Percentiles rank a stretch among this genome's conserved stretches.
phyloP scores from a whole-genome alignment of 768 basidiomycete species.

The Suillus plorans region DNA sequence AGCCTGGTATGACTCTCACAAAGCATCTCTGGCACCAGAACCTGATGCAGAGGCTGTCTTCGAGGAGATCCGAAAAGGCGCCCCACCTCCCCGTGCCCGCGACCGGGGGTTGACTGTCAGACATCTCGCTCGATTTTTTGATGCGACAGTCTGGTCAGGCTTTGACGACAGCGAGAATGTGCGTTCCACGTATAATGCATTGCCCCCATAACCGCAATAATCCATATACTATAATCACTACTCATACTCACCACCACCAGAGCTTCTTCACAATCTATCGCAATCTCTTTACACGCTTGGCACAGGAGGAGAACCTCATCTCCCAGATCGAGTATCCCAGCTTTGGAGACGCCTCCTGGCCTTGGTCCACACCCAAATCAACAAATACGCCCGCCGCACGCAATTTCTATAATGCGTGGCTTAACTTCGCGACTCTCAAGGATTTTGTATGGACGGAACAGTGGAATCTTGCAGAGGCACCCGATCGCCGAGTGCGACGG shows the following conservation, averaged over 20 bases:
- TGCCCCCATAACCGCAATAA: slow-evolving; percentile 4
- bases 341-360: slow-evolving; percentile 79
- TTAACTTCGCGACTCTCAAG: slow-evolving; percentile 83
- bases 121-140: slow-evolving; percentile 85
- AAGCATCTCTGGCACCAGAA: slow-evolving; percentile 73
- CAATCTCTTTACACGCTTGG: slow-evolving; percentile 80
- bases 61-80: slow-evolving; percentile 79
- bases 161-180: slow-evolving; percentile 67
- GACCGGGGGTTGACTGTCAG: slow-evolving; percentile 79
- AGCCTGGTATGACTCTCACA: slow-evolving; percentile 97
- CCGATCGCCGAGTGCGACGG: slow-evolving; percentile 83
- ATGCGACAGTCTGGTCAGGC: slow-evolving; percentile 62
- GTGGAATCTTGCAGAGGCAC: slow-evolving; percentile 83
- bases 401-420: slow-evolving; percentile 84
- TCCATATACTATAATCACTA: background rate
- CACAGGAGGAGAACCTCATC: slow-evolving; percentile 66
- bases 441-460: slow-evolving; percentile 86
- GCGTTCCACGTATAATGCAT: slow-evolving; percentile 19
- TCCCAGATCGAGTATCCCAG: slow-evolving; percentile 63
- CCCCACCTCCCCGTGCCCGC: slow-evolving; percentile 47
- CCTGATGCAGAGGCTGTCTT: slow-evolving; percentile 84
- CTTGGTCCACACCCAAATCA: slow-evolving; percentile 57
- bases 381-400: slow-evolving; percentile 52
- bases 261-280: slow-evolving; percentile 89
- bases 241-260: slow-evolving; percentile 38